Conservation (phyloP, 768 basidiomycete genomes). For the Imleria badia region DNA sequence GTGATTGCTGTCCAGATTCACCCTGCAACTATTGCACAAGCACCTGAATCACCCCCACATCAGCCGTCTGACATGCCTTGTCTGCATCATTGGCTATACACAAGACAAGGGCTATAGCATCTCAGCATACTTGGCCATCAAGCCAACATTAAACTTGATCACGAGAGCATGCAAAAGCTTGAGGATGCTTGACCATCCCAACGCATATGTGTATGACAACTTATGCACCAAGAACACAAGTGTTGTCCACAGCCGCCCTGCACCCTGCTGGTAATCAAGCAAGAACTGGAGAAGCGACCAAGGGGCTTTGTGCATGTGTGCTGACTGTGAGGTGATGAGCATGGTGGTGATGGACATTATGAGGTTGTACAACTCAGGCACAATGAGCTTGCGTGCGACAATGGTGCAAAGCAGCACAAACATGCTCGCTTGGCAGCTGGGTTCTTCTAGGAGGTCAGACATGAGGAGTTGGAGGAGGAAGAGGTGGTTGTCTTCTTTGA, state of each 20-base stretch:
- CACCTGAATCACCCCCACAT: conserved; percentile 75
- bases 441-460: conserved; percentile 92
- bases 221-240: conserved; percentile 94
- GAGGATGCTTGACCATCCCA: conserved; percentile 90
- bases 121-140: conserved; percentile 80
- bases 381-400: conserved; percentile 86
- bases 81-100: conserved; percentile 94
- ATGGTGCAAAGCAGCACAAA: conserved; percentile 91
- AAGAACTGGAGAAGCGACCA: conserved; percentile 88
- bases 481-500: conserved; percentile 87
- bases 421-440: conserved; percentile 76
- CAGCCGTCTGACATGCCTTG: conserved; percentile 84
- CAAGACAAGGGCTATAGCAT: conserved; percentile 87
- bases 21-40: conserved; percentile 71
- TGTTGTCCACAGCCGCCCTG: conserved; percentile 81
- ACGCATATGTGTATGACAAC: conserved; percentile 85
- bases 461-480: conserved; percentile 82
- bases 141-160: conserved; percentile 72
- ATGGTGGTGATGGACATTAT: conserved; percentile 93
- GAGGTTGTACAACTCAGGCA: conserved; percentile 94
- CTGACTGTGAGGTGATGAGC: conserved; percentile 91
- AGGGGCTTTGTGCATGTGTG: conserved; percentile 88
- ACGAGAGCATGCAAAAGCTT: conserved; percentile 86
- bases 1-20: conserved; percentile 49
- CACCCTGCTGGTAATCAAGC: conserved; percentile 95